Conservation (phyloP, 2,329 filamentous ascomycete genomes). For the Neopestalotiopsis rosae region DNA sequence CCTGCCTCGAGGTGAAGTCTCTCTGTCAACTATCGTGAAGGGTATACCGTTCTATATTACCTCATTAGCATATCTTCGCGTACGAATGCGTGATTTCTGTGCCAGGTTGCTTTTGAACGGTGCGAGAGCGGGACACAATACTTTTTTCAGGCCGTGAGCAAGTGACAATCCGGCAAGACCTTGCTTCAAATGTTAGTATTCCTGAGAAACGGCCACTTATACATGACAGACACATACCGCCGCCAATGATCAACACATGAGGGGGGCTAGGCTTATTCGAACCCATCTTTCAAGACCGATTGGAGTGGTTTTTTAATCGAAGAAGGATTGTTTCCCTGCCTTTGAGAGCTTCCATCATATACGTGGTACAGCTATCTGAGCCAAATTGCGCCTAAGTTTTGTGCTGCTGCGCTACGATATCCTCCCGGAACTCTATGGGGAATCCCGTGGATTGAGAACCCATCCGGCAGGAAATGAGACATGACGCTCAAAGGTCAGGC, state of each 20-base stretch:
- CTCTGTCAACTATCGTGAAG: slow-evolving; percentile 1
- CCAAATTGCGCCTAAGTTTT: not conserved
- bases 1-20: not conserved
- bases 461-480: not conserved
- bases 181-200: not conserved
- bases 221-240: not conserved
- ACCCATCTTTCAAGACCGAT: not conserved
- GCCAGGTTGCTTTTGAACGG: not conserved
- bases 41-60: not conserved
- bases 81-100: not conserved
- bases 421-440: not conserved
- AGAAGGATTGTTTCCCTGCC: not conserved
- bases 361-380: not conserved
- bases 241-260: slow-evolving; percentile 8
- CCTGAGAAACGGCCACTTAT: not conserved
- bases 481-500: not conserved
- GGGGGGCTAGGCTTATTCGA: not conserved
- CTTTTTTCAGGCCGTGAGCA: slow-evolving; percentile 9
- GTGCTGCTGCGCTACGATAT: not conserved
- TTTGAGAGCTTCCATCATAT: not conserved
- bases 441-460: not conserved
- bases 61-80: not conserved
- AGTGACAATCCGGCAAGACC: slow-evolving; percentile 2
- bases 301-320: not conserved
- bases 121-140: not conserved